A percentile compares a stretch with the other conserved stretches of the same genome.
These are phyloP conservation scores for Actinomortierella ambigua DNA, from an alignment of 371 early-diverging fungal species.

Conservation along the genomic window DNA sequence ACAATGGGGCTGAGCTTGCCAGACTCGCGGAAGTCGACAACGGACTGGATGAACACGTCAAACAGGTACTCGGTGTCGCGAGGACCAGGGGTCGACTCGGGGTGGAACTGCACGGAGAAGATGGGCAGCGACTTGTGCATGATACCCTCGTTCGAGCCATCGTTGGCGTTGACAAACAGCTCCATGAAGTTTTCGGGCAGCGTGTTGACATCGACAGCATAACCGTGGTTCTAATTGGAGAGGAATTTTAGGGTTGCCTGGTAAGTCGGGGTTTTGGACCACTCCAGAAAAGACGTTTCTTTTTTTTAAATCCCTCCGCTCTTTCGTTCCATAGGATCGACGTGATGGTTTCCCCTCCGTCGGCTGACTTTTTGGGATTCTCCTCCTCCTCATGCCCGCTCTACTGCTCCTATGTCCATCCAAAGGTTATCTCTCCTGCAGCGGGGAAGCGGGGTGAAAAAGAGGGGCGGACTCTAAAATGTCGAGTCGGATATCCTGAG, in stretches of 20 bases:
- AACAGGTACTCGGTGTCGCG: conserved; percentile 96
- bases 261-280: not conserved
- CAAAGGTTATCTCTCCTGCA: too few relatives aligned
- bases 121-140: conserved; percentile 86
- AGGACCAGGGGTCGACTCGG: conserved; percentile 97
- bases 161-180: conserved; percentile 97
- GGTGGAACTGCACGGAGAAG: conserved; percentile 98
- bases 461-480: too few relatives aligned
- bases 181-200: conserved; percentile 83
- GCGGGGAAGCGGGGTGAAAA: too few relatives aligned
- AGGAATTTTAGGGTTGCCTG: not conserved
- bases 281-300: not conserved
- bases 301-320: not conserved
- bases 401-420: not conserved
- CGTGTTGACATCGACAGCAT: conserved; percentile 87
- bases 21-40: conserved; percentile 72
- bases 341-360: too few relatives aligned
- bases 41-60: conserved; percentile 85
- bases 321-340: too few relatives aligned
- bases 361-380: conserved; percentile 5
- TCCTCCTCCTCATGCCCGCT: not conserved
- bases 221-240: conserved; percentile 88
- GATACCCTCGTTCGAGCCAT: conserved; percentile 97
- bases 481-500: too few relatives aligned
- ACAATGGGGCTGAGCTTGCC: conserved; percentile 76